phyloP scores from a whole-genome alignment of 208 protist species.

The Acanthamoeba royreba region DNA sequence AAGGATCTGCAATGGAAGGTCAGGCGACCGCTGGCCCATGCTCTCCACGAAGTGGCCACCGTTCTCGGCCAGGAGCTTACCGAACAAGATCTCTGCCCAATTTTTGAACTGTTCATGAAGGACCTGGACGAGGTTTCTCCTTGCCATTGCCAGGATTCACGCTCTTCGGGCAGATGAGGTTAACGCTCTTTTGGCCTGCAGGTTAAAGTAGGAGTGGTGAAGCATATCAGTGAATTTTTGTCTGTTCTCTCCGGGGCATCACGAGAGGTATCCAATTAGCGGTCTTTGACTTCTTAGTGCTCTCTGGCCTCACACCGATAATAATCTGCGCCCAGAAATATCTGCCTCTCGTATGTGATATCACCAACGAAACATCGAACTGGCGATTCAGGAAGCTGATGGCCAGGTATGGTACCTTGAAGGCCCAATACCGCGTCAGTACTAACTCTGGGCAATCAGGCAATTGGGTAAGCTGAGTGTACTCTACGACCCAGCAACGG shows the following conservation, averaged over 20 bases:
- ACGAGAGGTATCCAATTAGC: not conserved
- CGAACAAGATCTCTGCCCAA: constrained; percentile 83
- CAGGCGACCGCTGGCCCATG: constrained; percentile 90
- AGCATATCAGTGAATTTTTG: constrained; percentile 10
- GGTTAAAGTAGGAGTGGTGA: constrained; percentile 17
- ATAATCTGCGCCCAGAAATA: not conserved
- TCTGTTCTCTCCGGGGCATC: not conserved
- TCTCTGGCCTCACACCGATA: not conserved
- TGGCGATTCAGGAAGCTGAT: constrained; percentile 23
- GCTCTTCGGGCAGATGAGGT: not conserved
- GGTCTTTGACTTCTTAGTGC: not conserved
- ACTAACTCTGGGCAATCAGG: not conserved
- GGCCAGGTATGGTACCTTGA: not conserved
- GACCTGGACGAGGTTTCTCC: constrained; percentile 92
- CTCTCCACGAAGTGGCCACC: constrained; percentile 91
- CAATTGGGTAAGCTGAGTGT: constrained; percentile 9
- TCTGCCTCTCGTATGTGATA: not conserved
- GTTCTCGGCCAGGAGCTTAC: constrained; percentile 88
- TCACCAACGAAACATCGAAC: constrained; percentile 33
- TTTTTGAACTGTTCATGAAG: constrained; percentile 91
- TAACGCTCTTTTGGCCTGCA: not conserved
- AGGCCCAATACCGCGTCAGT: not conserved
- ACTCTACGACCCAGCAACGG: not conserved
- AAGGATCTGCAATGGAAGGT: constrained; percentile 95
- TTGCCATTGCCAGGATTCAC: not conserved